A percentile compares a stretch with the other conserved stretches of the same genome.
phyloP scores from a whole-genome alignment of 768 basidiomycete genomes.

The Mycena amicta region DNA sequence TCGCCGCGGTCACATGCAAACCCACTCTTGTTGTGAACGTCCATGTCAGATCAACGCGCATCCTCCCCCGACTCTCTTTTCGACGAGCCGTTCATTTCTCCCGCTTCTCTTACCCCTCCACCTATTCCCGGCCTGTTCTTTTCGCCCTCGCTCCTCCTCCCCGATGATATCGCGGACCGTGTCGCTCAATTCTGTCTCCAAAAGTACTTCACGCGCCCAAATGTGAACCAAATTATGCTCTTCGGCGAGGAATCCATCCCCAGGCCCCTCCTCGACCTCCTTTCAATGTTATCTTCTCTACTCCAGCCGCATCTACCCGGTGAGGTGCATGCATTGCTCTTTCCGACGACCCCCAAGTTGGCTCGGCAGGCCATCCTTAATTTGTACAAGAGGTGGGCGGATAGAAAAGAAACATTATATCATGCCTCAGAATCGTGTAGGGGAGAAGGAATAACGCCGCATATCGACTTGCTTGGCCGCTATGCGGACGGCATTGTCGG shows the following conservation, averaged over 20 bases:
- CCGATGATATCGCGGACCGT: constrained; percentile 51
- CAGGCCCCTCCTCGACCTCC: constrained; percentile 46
- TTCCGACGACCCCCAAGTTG: constrained; percentile 47
- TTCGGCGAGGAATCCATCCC: constrained; percentile 47
- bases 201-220: constrained; percentile 52
- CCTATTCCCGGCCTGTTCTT: constrained; percentile 70
- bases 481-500: constrained; percentile 92
- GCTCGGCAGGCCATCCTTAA: constrained; percentile 90
- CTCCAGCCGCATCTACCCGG: constrained; percentile 54
- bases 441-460: constrained; percentile 89
- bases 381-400: constrained; percentile 79
- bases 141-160: constrained; percentile 51
- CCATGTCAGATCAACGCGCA: neutral
- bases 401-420: too few species aligned
- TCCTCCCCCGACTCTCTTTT: constrained; percentile 48
- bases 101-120: constrained; percentile 44
- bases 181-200: constrained; percentile 54
- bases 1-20: neutral
- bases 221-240: constrained; percentile 84
- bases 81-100: constrained; percentile 38
- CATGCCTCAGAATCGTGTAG: too few species aligned
- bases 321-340: constrained; percentile 57
- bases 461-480: constrained; percentile 82
- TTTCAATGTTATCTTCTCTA: constrained; percentile 49
- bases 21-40: neutral